These are phyloP conservation scores for Osmanthus fragrans DNA, from an alignment of 257 asterid genomes.

Conservation along the genomic window DNA sequence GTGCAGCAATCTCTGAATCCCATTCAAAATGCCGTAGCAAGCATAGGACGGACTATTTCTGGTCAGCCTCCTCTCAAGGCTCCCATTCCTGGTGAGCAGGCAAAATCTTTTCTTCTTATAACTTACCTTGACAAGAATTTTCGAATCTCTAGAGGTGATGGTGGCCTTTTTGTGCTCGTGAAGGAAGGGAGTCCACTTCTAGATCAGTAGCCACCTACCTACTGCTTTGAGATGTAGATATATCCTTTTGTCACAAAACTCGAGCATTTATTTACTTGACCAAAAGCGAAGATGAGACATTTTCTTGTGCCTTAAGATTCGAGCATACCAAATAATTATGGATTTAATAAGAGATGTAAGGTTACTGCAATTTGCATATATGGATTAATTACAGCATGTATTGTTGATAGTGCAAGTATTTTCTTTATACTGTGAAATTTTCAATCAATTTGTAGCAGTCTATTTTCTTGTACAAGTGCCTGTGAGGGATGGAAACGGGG, in stretches of 20 bases:
- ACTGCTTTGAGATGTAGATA: neutral
- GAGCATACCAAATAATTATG: too few species aligned
- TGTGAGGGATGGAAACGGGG: too few species aligned
- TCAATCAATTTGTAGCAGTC: neutral
- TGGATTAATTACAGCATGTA: neutral
- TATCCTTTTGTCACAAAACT: neutral
- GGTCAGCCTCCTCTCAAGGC: slow-evolving; percentile 85
- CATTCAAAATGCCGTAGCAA: slow-evolving; percentile 60
- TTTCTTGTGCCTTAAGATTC: neutral
- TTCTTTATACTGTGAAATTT: too few species aligned
- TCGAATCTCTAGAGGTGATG: slow-evolving; percentile 93
- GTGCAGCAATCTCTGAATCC: slow-evolving; percentile 72
- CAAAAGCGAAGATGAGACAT: neutral
- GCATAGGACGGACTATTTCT: slow-evolving; percentile 68
- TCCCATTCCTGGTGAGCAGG: slow-evolving; percentile 74
- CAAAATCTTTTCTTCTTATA: slow-evolving; percentile 76
- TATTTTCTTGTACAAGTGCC: neutral
- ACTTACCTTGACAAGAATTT: slow-evolving; percentile 89
- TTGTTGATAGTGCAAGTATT: neutral
- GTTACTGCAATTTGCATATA: neutral
- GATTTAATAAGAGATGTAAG: neutral
- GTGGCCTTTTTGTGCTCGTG: slow-evolving; percentile 89
- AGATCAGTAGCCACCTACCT: slow-evolving; percentile 41
- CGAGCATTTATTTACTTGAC: neutral
- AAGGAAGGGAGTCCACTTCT: slow-evolving; percentile 87